These are phyloP conservation scores for Diaporthe nobilis DNA, from an alignment of 2,329 filamentous ascomycete genomes.

Conservation along the genomic window DNA sequence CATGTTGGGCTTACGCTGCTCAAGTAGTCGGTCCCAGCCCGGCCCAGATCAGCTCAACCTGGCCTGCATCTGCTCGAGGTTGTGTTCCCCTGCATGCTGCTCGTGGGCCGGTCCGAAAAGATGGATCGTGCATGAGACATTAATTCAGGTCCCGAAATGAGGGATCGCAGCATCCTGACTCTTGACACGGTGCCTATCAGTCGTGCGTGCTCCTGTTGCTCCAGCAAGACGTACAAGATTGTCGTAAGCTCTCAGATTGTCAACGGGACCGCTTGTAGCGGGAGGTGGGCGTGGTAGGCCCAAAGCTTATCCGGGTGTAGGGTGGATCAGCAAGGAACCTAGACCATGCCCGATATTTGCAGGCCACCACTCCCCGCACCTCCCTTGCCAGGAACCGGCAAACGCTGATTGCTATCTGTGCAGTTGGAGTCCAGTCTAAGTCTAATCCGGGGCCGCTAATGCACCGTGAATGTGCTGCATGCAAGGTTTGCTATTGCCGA, in stretches of 20 bases:
- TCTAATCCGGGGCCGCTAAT: slow-evolving; percentile 5
- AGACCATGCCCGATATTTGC: not conserved
- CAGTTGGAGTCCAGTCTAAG: not conserved
- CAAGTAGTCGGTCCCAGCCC: slow-evolving; percentile 3
- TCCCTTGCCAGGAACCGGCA: slow-evolving; percentile 19
- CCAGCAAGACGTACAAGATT: not conserved
- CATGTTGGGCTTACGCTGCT: not conserved
- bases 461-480: not conserved
- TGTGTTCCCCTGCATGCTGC: not conserved
- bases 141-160: slow-evolving; percentile 16
- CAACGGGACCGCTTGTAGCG: not conserved
- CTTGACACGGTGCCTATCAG: slow-evolving; percentile 13
- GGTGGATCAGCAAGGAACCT: not conserved
- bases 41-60: not conserved
- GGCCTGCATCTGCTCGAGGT: not conserved
- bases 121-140: slow-evolving; percentile 27
- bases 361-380: not conserved
- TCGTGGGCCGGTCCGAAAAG: slow-evolving; percentile 20
- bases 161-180: slow-evolving; percentile 1
- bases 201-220: not conserved
- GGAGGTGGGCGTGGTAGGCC: not conserved
- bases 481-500: not conserved
- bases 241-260: not conserved
- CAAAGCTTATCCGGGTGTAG: slow-evolving; percentile 17
- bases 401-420: not conserved